Evolutionary conservation across 2,329 filamentous ascomycete species (phyloP), one percentile per base, ranked within the genome.

Genomic region (Botryotinia convoluta): DNA sequence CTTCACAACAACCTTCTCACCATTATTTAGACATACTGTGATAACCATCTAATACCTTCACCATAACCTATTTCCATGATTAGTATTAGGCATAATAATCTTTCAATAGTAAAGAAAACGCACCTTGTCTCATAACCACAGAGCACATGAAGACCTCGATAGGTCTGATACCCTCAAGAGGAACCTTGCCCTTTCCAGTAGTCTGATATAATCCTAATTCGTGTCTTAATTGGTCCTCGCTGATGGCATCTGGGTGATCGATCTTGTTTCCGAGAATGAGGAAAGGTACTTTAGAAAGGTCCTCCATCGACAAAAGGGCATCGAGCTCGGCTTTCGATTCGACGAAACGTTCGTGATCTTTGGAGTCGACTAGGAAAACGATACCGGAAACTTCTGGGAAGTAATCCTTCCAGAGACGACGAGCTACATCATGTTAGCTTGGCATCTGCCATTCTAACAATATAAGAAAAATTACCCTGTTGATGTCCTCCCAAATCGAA

Each of bases 71-170:
- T 14, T 57, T 60, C 4, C 29, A 44, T 8, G 8, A 44, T 72
- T 69, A 72, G 71, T 57, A 74, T 29, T 57, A 51, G 74, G 63
- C 69, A 76, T 44, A 76, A 73, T 37, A 77, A 73, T 54, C 70
- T 32, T 69, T 39, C 61, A n/a, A 20, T 29, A 57, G 51, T 35
- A 45, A 73, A 54, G 69, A 60, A 75, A 75, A 84, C 88, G 79
- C 79, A 92, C 90, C 96, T 87, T 98, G 95, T 84, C 95, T 90
- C 94, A 98, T 97, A 76, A 98, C 95, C 78, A 98, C 95, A 80
- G 93, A 97, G 89, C 95, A 98, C 96, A 99, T 97, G 85, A 98
- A 98, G 76, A 98, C 90, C 88, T 99, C 96, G 81, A 99, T 95
- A 37, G 95, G 94, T 79, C 95, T 88, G 84, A 97, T 97, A 48